Evolutionary conservation across 306 rosid genomes (phyloP), one percentile per base, ranked within the genome.

Genomic region (Carpinus fangiana): DNA sequence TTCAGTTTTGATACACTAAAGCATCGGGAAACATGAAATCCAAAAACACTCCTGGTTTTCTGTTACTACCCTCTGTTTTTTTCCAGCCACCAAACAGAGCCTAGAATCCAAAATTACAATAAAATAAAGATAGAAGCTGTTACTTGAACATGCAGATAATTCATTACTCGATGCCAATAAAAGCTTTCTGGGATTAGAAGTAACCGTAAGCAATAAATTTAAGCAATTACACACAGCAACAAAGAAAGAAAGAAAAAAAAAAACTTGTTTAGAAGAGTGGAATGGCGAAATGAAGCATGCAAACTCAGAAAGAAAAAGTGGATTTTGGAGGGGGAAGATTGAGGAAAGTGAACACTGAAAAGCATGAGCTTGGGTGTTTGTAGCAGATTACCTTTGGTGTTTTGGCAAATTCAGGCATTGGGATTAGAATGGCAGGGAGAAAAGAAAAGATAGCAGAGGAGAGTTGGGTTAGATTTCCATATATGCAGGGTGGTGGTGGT

Each of bases 381-480:
- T 12, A 43, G 2, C 68, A 72, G 70, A 71, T 70, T 67, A 85
- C 87, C 92, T 84, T 69, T 28, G 1, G 16, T 0, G 66, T 68
- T 67, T 67, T 67, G 74, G 50, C 73, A 79, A 62, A 47, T 6
- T 51, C 28, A 57, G 43, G 73, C 74, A 38, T 67, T 59, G 21
- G 73, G 72, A 80, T 57, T 57, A 65, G 74, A 81, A 46, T 31
- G 43, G 73, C 31, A 12, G 57, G 9, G 47, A 76, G 78, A 36
- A 18, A 73, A 76, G 78, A 36, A 18, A 73, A 23, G 34, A 52
- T 82, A 48, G 53, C 17, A 12, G 23, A 8, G 34, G 60, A 48
- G 21, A 36, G 45, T 28, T 68, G 62, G 36, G 36, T 34, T 10
- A 41, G 31, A 26, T 38, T 61, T 21, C 17, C 68, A 80, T 51